phyloP scores from a whole-genome alignment of 2,329 filamentous ascomycete species.

The Xylaria sp. region DNA sequence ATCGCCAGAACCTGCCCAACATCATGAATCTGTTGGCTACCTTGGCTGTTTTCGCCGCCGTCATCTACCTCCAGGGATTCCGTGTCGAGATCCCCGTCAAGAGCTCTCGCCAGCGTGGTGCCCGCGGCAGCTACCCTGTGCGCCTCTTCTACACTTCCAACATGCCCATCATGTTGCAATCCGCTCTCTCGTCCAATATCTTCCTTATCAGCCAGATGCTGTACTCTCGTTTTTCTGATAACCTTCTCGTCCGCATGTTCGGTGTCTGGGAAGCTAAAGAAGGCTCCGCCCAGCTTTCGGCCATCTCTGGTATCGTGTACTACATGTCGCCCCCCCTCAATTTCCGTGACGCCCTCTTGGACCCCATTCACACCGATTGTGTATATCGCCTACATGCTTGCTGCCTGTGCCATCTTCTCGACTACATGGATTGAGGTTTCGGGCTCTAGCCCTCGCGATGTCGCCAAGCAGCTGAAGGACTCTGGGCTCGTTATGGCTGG shows the following conservation, averaged over 20 bases:
- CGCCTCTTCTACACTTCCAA: conserved; percentile 99
- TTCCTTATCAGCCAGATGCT: conserved; percentile 99
- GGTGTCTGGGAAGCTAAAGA: conserved; percentile 99
- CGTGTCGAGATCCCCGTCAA: conserved; percentile 99
- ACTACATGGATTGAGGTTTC: conserved; percentile 99
- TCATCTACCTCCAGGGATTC: conserved; percentile 99
- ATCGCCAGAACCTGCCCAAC: conserved; percentile 98
- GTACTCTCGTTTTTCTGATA: conserved; percentile 98
- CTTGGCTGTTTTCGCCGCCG: conserved; percentile 89
- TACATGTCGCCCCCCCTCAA: conserved; percentile 99
- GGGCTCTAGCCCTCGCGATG: conserved; percentile 94
- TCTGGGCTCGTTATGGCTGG: conserved; percentile 99
- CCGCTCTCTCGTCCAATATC: conserved; percentile 96
- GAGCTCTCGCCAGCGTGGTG: conserved; percentile 97
- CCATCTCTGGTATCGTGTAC: conserved; percentile 92
- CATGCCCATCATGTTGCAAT: conserved; percentile 99
- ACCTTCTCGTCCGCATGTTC: conserved; percentile 95
- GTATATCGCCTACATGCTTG: conserved; percentile 97
- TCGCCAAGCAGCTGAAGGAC: conserved; percentile 99
- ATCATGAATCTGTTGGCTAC: conserved; percentile 98
- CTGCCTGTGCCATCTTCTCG: conserved; percentile 96
- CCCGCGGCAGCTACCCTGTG: conserved; percentile 96
- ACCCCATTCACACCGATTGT: conserved; percentile 95
- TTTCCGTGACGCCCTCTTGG: conserved; percentile 95
- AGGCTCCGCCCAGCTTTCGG: conserved; percentile 93